Conservation (phyloP, 495 filamentous ascomycete species). For the Emericellopsis terricola region DNA sequence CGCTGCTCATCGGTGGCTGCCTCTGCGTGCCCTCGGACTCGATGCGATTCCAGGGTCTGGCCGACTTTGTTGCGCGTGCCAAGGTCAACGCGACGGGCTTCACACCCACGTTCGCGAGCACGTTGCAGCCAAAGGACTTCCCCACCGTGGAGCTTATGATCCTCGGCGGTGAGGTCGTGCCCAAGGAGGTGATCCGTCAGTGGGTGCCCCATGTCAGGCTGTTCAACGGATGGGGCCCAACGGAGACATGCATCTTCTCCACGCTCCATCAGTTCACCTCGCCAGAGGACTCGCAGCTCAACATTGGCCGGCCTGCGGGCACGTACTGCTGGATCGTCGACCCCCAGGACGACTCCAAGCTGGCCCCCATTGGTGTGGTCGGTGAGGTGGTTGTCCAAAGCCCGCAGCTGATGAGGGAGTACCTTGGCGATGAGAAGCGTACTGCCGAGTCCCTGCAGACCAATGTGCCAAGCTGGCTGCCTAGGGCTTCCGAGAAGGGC, state of each 20-base stretch:
- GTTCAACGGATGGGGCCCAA: background rate
- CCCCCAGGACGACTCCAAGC: slow-evolving; percentile 11
- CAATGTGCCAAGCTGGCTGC: background rate
- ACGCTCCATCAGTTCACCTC: slow-evolving; percentile 7
- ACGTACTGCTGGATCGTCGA: slow-evolving; percentile 23
- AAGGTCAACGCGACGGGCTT: slow-evolving; percentile 30
- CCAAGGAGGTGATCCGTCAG: background rate
- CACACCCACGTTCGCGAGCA: slow-evolving; percentile 25
- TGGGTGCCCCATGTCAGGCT: background rate
- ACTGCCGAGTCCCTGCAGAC: slow-evolving; percentile 1
- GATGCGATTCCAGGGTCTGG: slow-evolving; percentile 20
- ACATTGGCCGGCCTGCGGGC: slow-evolving; percentile 30
- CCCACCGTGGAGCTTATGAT: slow-evolving; percentile 24
- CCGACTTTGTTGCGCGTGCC: slow-evolving; percentile 23
- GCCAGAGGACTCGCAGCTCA: slow-evolving; percentile 9
- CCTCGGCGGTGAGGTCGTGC: slow-evolving; percentile 6
- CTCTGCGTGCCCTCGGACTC: slow-evolving; percentile 28
- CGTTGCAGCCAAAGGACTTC: slow-evolving; percentile 17
- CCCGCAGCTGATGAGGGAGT: slow-evolving; percentile 19
- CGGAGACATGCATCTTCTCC: too few relatives aligned
- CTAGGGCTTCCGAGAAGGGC: slow-evolving; percentile 4
- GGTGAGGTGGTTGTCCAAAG: slow-evolving; percentile 15
- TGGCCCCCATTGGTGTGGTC: slow-evolving; percentile 26
- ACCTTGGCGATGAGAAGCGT: slow-evolving; percentile 7
- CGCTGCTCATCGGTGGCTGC: slow-evolving; percentile 36